phyloP scores from a whole-genome alignment of 2,329 filamentous ascomycete species.

The Trichoderma sp. region DNA sequence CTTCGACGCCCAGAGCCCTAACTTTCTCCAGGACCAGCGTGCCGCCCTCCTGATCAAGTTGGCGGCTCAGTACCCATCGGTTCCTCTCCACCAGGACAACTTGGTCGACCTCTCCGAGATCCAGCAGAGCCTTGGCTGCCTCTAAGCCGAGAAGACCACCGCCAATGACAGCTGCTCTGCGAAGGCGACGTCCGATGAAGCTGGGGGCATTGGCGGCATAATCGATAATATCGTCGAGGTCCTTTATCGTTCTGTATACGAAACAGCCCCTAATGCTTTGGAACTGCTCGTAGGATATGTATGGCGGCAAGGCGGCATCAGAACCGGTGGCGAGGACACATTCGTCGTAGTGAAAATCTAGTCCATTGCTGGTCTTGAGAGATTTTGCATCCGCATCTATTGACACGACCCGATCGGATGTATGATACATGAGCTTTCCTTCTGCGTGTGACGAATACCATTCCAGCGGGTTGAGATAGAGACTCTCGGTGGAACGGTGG shows the following conservation, averaged over 20 bases:
- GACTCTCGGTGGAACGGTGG: slow-evolving; percentile 78
- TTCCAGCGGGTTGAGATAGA: slow-evolving; percentile 84
- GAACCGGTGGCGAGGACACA: slow-evolving; percentile 86
- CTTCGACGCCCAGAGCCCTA: slow-evolving; percentile 73
- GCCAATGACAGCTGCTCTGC: slow-evolving; percentile 66
- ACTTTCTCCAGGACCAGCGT: slow-evolving; percentile 82
- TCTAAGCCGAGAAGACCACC: slow-evolving; percentile 77
- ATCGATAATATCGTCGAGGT: slow-evolving; percentile 74
- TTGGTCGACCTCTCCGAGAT: slow-evolving; percentile 40
- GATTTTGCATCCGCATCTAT: slow-evolving; percentile 66
- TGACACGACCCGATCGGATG: slow-evolving; percentile 49
- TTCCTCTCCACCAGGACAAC: slow-evolving; percentile 83
- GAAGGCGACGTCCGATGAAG: slow-evolving; percentile 55
- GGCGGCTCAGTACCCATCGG: slow-evolving; percentile 78
- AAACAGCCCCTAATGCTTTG: slow-evolving; percentile 82
- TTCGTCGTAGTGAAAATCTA: slow-evolving; percentile 73
- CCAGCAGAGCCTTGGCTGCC: slow-evolving; percentile 25
- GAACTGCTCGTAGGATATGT: slow-evolving; percentile 62
- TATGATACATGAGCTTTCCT: slow-evolving; percentile 15
- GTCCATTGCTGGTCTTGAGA: slow-evolving; percentile 70
- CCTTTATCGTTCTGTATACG: slow-evolving; percentile 84
- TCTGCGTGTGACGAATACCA: slow-evolving; percentile 56
- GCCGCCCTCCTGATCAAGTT: slow-evolving; percentile 81
- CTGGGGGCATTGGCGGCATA: slow-evolving; percentile 70
- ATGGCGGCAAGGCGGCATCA: slow-evolving; percentile 70